Base-by-base conservation (phyloP, 768 basidiomycete species). In the Boletus barrowsii region DNA sequence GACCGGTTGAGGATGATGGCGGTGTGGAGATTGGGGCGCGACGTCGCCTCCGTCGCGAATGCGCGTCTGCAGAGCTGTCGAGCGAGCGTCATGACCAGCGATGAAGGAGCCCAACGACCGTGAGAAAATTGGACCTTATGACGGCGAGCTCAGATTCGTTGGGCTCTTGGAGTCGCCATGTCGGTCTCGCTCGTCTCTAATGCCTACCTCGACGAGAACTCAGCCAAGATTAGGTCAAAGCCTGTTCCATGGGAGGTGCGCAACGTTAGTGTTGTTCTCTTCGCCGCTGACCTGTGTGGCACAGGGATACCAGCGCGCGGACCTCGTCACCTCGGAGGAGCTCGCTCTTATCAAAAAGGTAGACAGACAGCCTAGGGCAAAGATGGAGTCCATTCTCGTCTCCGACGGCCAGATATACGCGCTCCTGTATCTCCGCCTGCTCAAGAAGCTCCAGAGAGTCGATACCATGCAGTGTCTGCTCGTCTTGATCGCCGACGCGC, bases 181-280 rank as follows among this genome's bases (percentile, higher is more conserved):
- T 83, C 88, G 14, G 76, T 88, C 58, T 82, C 83, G 46, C 80
- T 92, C 50, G 86, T 93, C 33, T 87, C 87, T 22, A 93, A 88
- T 64, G 70, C 83, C 3, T 93, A 88, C 75, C 83, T 98, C 57
- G 90, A 94, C 60, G 93, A 96, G 61, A 83, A 78, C 64, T 88
- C 91, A 9, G 79, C 86, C 49, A 95, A 96, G 78, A 93, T 95
- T 57, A 81, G 88, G 62, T 81, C 87, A 9, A 97, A 95, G 71
- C 86, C 87, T 1, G 92, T 97, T 10, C 94, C 94, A 59, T 98
- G 96, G 96, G 94, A 97, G 86, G 96, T 96, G 54, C 54, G 76
- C 41, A 6, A 29, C 10, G 3, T 6, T 47, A 35, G 2, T 18
- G 22, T 4, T 20, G 5, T 1, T 17, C 8, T 5, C 10, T 17